Evolutionary conservation across 495 filamentous ascomycete species (phyloP).

Genomic region (Aspergillus baeticus): DNA sequence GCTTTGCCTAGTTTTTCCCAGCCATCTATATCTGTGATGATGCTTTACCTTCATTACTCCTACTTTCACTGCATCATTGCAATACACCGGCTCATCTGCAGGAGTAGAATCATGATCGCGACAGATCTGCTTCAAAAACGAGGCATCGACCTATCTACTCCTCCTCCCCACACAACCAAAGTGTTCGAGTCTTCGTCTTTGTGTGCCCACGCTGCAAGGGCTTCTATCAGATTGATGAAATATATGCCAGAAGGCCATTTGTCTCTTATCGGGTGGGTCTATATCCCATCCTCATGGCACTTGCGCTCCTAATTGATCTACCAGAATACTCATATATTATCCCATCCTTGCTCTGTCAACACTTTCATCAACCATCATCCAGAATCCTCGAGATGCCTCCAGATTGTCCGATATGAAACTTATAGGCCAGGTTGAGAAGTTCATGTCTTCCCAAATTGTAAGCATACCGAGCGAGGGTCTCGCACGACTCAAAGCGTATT

Average conservation of each 20-base stretch:
- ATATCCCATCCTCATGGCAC: too few relatives aligned
- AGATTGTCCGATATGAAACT: constrained; percentile 15
- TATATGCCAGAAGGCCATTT: constrained; percentile 17
- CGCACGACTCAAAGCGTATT: constrained; percentile 11
- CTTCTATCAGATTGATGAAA: constrained; percentile 17
- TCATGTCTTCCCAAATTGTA: constrained; percentile 8
- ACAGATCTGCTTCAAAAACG: constrained; percentile 6
- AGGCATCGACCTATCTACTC: neutral
- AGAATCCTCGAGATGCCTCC: constrained; percentile 15
- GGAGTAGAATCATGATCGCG: neutral
- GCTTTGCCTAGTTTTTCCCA: neutral
- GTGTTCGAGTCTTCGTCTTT: constrained; percentile 18
- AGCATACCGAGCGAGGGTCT: constrained; percentile 12
- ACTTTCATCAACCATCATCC: constrained; percentile 19
- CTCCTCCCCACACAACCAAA: constrained; percentile 3
- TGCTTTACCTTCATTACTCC: constrained; percentile 17
- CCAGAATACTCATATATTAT: constrained; percentile 18
- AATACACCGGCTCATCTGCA: constrained; percentile 16
- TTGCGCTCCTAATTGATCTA: neutral
- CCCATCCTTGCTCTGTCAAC: constrained; percentile 20
- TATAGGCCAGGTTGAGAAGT: constrained; percentile 19
- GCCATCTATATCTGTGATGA: neutral
- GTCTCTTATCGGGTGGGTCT: constrained; percentile 16
- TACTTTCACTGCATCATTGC: constrained; percentile 25
- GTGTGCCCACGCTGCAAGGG: constrained; percentile 17